Evolutionary conservation across 345 rosid species (phyloP), one percentile per base, ranked within the genome.

Genomic region (Microcos paniculata): DNA sequence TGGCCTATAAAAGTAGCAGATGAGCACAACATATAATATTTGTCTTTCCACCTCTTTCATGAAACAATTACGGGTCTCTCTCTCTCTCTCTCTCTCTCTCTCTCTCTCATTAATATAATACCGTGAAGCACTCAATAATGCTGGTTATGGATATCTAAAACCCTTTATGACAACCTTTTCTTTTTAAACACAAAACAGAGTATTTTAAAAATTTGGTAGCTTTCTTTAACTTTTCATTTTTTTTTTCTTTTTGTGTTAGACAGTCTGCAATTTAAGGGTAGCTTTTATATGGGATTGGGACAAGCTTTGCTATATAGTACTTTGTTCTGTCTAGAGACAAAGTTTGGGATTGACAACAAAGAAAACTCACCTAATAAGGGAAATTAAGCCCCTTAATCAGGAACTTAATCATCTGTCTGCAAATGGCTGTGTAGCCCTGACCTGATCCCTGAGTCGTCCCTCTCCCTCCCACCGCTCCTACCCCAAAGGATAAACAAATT

Each of bases 1-100:
- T n/a, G n/a, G 55, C 78, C 82, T 55, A 71, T 78, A 76, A 84
- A 77, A 63, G 67, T 58, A 79, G 81, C 45, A 65, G 85, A 85
- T 78, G 78, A 72, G 73, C 79, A 70, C 73, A 84, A 52, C 71
- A 81, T 78, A 76, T 51, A 81, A 78, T 77, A 81, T 69, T 75
- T 80, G 43, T 38, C 67, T 62, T 80, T 71, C 73, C 53, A 55
- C 57, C 81, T 66, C 52, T 33, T 76, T 72, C 31, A 71, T 72
- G 45, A 52, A 77, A 76, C 21, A 59, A 80, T 67, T 35, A 82
- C 69, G 81, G 83, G 85, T 82, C 82, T 78, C 69, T 79, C 38
- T 42, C 81, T 5, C 4, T 35, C 6, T 35, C 6, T 35, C 74
- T 70, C 61, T 72, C 65, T 68, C 70, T 70, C 52, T 63, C 33